Evolutionary conservation across 768 basidiomycete genomes (phyloP).

Genomic region (Candolleomyces efflorescens): DNA sequence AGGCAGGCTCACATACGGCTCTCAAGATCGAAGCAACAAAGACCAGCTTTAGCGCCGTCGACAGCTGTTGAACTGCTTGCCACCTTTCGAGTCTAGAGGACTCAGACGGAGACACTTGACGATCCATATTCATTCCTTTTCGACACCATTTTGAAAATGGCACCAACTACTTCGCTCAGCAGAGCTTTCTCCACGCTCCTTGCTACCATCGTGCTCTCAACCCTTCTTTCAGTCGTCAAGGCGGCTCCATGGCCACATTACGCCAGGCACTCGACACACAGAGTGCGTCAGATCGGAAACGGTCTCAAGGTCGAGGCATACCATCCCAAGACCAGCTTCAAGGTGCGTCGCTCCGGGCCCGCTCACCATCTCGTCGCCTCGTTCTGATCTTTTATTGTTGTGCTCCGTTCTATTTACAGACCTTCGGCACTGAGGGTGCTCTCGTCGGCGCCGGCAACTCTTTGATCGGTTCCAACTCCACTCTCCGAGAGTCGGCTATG

Average conservation of each 20-base stretch:
- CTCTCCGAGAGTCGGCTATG: constrained; percentile 24
- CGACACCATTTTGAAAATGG: constrained; percentile 1
- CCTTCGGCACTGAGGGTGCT: constrained; percentile 19
- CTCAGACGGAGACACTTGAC: no score
- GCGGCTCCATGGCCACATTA: constrained; percentile 13
- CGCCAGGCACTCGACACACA: background rate
- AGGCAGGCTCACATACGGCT: background rate
- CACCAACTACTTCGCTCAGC: background rate
- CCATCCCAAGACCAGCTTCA: constrained; percentile 15
- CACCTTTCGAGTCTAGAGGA: no score
- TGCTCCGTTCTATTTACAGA: constrained; percentile 16
- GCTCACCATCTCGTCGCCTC: background rate
- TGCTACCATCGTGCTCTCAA: constrained; percentile 8
- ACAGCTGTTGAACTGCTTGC: background rate
- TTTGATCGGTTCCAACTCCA: constrained; percentile 3
- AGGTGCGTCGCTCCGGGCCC: constrained; percentile 8
- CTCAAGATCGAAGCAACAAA: background rate
- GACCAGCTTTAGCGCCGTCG: no score
- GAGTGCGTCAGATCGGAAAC: background rate
- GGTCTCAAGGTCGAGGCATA: constrained; percentile 15
- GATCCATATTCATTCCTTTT: background rate
- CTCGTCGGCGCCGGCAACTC: constrained; percentile 19
- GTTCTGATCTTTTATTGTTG: no score
- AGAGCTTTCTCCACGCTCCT: constrained; percentile 8
- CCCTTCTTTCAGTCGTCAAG: constrained; percentile 5